Base-by-base conservation (phyloP, 495 filamentous ascomycete genomes). In the Pseudoneurospora amorphoporcata region DNA sequence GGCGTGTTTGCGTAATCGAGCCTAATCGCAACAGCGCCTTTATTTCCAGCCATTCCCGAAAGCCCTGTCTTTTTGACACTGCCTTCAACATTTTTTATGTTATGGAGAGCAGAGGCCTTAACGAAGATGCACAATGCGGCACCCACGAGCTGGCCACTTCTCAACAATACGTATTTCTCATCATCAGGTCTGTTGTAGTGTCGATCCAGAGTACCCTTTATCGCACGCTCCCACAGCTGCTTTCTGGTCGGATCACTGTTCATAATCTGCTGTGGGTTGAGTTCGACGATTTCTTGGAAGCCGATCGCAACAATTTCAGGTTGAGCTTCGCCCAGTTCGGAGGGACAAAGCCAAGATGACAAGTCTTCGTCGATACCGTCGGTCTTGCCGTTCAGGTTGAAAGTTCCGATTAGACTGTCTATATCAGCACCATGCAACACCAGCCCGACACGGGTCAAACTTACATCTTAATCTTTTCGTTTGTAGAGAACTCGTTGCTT, bases 251-350 rank as follows among this genome's bases (percentile, higher is more conserved):
- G 95, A 84, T 98, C 94, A 45, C 94, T 98, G 70, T 95, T 96
- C 94, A 99, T 98, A 77, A 99, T 98, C 77, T 99, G 96, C 80
- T 98, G 95, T 19, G 96, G 95, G 76, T 93, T 97, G 16, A 99
- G 85, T 77, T 95, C 91, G 17, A 99, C 96, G 70, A 99, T 98
- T 82, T 99, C 95, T 76, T 99, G 95, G 75, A 99, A 98, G 0
- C 93, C 95, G 39, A 97, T 89, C 9, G 89, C 94, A 69, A 96
- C 88, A 41, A 99, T 91, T 68, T 94, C 89, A 29, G 96, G 92
- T 58, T 89, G 86, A 29, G 83, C 79, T 8, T 78, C 74, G 39
- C 85, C 85, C 3, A 88, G 75, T 69, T 86, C 80, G 19, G 77
- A 72, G 29, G 88, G 88, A 78, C 88, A 92, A 37, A 99, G 85